Evolutionary conservation across 2,329 filamentous ascomycete genomes (phyloP).

Genomic region (Zymoseptoria ardabiliae): DNA sequence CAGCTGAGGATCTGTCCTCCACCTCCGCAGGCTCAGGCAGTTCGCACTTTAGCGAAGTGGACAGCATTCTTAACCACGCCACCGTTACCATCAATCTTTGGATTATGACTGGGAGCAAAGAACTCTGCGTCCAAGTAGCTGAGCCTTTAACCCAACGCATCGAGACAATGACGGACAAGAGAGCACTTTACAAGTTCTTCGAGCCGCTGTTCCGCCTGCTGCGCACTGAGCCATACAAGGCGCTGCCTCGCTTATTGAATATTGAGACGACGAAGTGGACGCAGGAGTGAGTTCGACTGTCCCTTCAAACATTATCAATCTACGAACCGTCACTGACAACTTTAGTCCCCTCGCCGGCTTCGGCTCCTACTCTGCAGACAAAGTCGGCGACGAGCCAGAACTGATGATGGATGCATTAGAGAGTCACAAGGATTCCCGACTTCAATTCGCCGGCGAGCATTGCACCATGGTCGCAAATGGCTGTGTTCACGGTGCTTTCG

Average conservation of each 20-base stretch:
- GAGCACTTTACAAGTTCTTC: constrained; percentile 36
- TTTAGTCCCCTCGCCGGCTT: constrained; percentile 34
- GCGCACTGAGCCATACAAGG: constrained; percentile 39
- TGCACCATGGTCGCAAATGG: constrained; percentile 37
- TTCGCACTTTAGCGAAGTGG: constrained; percentile 22
- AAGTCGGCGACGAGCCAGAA: constrained; percentile 37
- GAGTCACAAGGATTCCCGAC: constrained; percentile 30
- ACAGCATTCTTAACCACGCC: constrained; percentile 37
- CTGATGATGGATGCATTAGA: constrained; percentile 32
- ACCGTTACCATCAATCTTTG: constrained; percentile 39
- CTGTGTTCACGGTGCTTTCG: constrained; percentile 41
- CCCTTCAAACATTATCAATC: not conserved
- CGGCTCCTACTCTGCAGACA: constrained; percentile 39
- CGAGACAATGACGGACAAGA: constrained; percentile 35
- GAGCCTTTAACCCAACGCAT: constrained; percentile 40
- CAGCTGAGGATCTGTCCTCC: constrained; percentile 22
- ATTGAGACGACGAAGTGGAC: constrained; percentile 41
- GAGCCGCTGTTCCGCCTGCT: constrained; percentile 39
- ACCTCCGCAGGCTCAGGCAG: constrained; percentile 22
- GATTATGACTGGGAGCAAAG: constrained; percentile 38
- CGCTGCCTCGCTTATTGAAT: constrained; percentile 33
- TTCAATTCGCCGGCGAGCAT: constrained; percentile 37
- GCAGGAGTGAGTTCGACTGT: constrained; percentile 24
- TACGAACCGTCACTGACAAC: not conserved
- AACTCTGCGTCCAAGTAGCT: constrained; percentile 38